phyloP scores from a whole-genome alignment of 1,139 yeast genomes.

The Groenewaldozyma auringiensis region DNA sequence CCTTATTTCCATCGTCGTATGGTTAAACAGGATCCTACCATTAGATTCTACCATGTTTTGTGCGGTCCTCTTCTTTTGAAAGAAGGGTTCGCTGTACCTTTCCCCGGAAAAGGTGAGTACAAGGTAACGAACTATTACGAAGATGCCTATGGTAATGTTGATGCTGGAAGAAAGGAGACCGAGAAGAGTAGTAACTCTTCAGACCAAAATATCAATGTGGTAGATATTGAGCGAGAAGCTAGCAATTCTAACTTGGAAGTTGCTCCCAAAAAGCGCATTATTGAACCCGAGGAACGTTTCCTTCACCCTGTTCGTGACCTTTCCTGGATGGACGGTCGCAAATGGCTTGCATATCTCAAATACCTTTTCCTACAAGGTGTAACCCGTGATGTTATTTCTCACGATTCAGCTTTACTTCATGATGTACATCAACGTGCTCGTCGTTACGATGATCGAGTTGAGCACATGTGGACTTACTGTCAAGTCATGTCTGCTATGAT shows the following conservation, averaged over 20 bases:
- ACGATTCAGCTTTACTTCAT: constrained; percentile 40
- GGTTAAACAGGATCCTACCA: constrained; percentile 59
- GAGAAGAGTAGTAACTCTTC: constrained; percentile 16
- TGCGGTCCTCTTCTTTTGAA: constrained; percentile 52
- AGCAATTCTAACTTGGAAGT: constrained; percentile 1
- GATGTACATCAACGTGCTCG: constrained; percentile 51
- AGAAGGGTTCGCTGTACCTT: constrained; percentile 61
- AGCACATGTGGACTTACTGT: constrained; percentile 59
- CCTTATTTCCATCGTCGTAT: constrained; percentile 61
- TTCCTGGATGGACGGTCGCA: neutral
- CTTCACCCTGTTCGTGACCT: constrained; percentile 16
- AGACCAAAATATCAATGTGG: neutral
- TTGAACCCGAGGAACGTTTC: constrained; percentile 39
- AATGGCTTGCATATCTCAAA: constrained; percentile 33
- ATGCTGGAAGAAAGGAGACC: neutral
- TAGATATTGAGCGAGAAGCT: neutral
- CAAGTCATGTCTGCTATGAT: constrained; percentile 73
- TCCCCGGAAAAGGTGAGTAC: constrained; percentile 35
- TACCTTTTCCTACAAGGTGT: constrained; percentile 46
- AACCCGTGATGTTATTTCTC: constrained; percentile 52
- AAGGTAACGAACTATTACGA: constrained; percentile 56
- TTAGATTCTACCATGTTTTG: constrained; percentile 49
- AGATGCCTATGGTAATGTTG: constrained; percentile 23
- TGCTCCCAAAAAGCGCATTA: neutral
- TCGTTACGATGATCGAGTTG: constrained; percentile 64